Evolutionary conservation across 352 stramenopile genomes (phyloP).

Genomic region (Pythium volutum): DNA sequence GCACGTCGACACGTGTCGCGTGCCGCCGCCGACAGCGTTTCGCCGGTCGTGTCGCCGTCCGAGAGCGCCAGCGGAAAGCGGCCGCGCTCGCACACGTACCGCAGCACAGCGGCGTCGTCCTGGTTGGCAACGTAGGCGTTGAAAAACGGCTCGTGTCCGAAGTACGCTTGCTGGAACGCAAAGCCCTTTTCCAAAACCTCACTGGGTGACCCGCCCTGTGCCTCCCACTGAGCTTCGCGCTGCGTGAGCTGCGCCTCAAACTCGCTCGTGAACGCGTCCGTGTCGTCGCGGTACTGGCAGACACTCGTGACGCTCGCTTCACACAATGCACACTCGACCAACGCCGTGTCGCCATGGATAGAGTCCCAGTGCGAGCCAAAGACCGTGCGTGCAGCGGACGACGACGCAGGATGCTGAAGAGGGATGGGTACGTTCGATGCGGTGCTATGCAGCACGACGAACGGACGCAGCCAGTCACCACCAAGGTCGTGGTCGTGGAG

Average conservation of each 20-base stretch:
- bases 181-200: slow-evolving; percentile 21
- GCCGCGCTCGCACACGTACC: slow-evolving; percentile 4
- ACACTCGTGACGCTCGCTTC: slow-evolving; percentile 11
- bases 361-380: not conserved
- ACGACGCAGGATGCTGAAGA: too few relatives aligned
- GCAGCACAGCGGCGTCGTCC: slow-evolving; percentile 18
- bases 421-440: not conserved
- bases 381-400: not conserved
- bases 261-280: slow-evolving; percentile 14
- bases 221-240: slow-evolving; percentile 17
- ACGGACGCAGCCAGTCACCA: too few relatives aligned
- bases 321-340: slow-evolving; percentile 7
- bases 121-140: slow-evolving; percentile 19
- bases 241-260: slow-evolving; percentile 17
- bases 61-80: not conserved
- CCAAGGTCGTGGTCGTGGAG: too few relatives aligned
- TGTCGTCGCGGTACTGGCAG: slow-evolving; percentile 22
- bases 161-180: slow-evolving; percentile 24
- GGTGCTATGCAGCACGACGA: too few relatives aligned
- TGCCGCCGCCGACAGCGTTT: not conserved
- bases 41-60: not conserved
- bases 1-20: not conserved
- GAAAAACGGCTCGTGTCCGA: slow-evolving; percentile 17
- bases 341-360: not conserved
- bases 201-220: not conserved